Conservation (phyloP, 2,329 filamentous ascomycete genomes). For the Monosporascus sp. region DNA sequence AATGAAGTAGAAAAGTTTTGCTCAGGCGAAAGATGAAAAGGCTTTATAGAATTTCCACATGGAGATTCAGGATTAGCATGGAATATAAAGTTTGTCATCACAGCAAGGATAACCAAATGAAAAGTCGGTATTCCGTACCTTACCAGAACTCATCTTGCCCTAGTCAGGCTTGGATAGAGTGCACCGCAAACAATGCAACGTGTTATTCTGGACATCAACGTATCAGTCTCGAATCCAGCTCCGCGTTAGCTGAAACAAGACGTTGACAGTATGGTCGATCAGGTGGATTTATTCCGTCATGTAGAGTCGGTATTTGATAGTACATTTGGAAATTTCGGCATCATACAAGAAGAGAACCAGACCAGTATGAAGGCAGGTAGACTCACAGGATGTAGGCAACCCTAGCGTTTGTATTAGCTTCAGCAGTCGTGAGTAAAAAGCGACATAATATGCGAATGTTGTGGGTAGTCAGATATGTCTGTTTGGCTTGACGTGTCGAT, state of each 20-base stretch:
- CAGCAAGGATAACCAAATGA: constrained; percentile 28
- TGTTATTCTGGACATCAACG: neutral
- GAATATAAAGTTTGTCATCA: constrained; percentile 68
- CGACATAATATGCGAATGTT: constrained; percentile 1
- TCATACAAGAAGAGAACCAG: constrained; percentile 24
- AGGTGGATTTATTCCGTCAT: constrained; percentile 32
- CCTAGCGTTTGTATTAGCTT: neutral
- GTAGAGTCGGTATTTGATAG: constrained; percentile 40
- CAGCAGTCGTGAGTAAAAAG: constrained; percentile 13
- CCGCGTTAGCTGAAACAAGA: neutral
- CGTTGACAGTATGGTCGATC: constrained; percentile 8
- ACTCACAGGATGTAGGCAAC: neutral
- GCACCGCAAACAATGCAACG: neutral
- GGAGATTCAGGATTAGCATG: constrained; percentile 70
- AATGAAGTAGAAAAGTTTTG: constrained; percentile 28
- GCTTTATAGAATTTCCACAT: constrained; percentile 58
- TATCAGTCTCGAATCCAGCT: too few species aligned
- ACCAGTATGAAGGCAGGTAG: neutral
- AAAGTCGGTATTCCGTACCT: constrained; percentile 22
- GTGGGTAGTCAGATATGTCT: constrained; percentile 35
- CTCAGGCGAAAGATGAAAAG: constrained; percentile 87
- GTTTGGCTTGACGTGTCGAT: constrained; percentile 50
- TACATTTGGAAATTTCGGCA: constrained; percentile 33
- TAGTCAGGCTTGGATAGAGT: neutral
- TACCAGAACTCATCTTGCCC: constrained; percentile 1